Conservation (phyloP, 768 basidiomycete genomes). For the Leccinum barrowsii region DNA sequence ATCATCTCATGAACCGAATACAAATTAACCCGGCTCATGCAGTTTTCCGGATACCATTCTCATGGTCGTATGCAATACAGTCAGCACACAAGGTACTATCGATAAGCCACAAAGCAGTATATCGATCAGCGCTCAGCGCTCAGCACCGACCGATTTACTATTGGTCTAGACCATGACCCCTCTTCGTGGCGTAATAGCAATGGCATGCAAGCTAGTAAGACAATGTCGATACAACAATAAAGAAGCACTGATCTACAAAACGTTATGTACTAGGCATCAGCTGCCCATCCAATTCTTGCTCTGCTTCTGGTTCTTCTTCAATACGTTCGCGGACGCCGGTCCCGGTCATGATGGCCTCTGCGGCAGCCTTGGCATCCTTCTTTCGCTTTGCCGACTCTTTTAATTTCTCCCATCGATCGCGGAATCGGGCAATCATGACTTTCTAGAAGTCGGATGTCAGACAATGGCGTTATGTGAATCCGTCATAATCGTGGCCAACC, state of each 20-base stretch:
- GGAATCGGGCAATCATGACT: slow-evolving; percentile 77
- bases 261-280: background rate
- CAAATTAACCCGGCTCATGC: background rate
- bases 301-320: slow-evolving; percentile 61
- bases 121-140: background rate
- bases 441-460: slow-evolving; percentile 52
- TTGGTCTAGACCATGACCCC: background rate
- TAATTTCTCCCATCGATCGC: slow-evolving; percentile 85
- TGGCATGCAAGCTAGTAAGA: slow-evolving; percentile 13
- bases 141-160: background rate
- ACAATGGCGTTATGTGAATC: slow-evolving; percentile 1
- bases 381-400: slow-evolving; percentile 87
- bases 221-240: slow-evolving; percentile 7
- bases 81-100: no score
- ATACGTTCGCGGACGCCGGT: slow-evolving; percentile 61
- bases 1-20: slow-evolving; percentile 3
- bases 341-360: slow-evolving; percentile 40
- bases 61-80: background rate
- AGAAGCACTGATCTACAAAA: background rate
- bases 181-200: background rate
- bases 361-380: slow-evolving; percentile 65
- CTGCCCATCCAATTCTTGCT: slow-evolving; percentile 50
- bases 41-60: background rate
- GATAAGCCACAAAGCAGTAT: background rate
- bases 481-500: slow-evolving; percentile 38